phyloP scores from a whole-genome alignment of 257 asterid genomes.

The Solanum infundibuliforme region DNA sequence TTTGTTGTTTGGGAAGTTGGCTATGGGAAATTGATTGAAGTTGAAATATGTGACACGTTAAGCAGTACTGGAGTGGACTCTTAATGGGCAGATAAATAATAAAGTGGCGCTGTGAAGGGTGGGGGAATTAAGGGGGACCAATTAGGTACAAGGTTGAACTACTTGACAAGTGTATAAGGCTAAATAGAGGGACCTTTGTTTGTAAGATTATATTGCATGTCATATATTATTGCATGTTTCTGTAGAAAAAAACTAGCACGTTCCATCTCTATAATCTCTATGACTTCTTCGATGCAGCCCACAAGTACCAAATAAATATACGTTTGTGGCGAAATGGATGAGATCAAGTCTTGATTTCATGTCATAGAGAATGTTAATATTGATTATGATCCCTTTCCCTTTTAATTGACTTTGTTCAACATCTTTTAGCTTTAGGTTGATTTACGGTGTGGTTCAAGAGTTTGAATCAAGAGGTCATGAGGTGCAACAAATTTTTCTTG shows the following conservation, averaged over 20 bases:
- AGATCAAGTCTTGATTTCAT: neutral
- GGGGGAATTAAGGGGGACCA: neutral
- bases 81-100: neutral
- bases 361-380: neutral
- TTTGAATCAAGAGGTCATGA: neutral
- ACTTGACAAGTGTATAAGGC: neutral
- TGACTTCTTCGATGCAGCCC: neutral
- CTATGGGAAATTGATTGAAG: constrained; percentile 11
- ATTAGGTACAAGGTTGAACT: neutral
- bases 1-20: constrained; percentile 10
- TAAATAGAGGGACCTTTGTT: neutral
- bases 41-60: constrained; percentile 9
- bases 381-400: neutral
- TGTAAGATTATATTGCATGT: neutral
- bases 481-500: neutral
- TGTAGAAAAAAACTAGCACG: neutral
- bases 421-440: neutral
- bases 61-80: neutral
- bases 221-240: neutral
- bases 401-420: neutral
- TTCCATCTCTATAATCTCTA: neutral
- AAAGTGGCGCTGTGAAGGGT: neutral
- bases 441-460: neutral
- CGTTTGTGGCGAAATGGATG: neutral
- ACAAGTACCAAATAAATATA: neutral